phyloP scores from a whole-genome alignment of 2,329 filamentous ascomycete species.

The Corynespora cassiicola region DNA sequence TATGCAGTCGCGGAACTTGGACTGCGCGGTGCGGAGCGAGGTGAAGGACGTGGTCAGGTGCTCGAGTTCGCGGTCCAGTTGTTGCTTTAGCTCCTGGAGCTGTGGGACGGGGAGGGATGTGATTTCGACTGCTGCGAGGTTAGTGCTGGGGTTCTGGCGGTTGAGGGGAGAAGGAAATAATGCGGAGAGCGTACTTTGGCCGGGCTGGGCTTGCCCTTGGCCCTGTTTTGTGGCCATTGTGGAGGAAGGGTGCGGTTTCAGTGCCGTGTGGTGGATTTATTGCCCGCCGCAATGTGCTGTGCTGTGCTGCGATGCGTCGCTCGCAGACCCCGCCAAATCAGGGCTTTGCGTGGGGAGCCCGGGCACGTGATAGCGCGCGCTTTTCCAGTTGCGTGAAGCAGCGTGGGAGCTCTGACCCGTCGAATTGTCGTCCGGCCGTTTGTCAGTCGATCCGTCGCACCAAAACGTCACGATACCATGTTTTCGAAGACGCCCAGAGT shows the following conservation, averaged over 20 bases:
- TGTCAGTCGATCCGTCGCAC: too few relatives aligned
- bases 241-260: neutral
- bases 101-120: conserved; percentile 82
- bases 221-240: conserved; percentile 34
- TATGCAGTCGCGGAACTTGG: conserved; percentile 90
- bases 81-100: conserved; percentile 90
- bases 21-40: conserved; percentile 87
- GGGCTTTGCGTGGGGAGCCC: conserved; percentile 7
- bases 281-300: too few relatives aligned
- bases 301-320: too few relatives aligned
- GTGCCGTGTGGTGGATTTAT: too few relatives aligned
- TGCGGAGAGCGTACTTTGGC: conserved; percentile 30
- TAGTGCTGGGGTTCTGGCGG: conserved; percentile 7
- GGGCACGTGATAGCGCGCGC: conserved; percentile 9
- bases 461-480: too few relatives aligned
- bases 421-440: neutral
- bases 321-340: too few relatives aligned
- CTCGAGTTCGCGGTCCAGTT: conserved; percentile 94
- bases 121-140: conserved; percentile 63
- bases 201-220: conserved; percentile 27
- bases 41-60: conserved; percentile 90
- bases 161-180: neutral
- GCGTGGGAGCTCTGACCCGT: neutral
- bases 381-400: neutral
- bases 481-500: too few relatives aligned